phyloP scores from a whole-genome alignment of 2,329 filamentous ascomycete species.

The Fusarium verticillioides region DNA sequence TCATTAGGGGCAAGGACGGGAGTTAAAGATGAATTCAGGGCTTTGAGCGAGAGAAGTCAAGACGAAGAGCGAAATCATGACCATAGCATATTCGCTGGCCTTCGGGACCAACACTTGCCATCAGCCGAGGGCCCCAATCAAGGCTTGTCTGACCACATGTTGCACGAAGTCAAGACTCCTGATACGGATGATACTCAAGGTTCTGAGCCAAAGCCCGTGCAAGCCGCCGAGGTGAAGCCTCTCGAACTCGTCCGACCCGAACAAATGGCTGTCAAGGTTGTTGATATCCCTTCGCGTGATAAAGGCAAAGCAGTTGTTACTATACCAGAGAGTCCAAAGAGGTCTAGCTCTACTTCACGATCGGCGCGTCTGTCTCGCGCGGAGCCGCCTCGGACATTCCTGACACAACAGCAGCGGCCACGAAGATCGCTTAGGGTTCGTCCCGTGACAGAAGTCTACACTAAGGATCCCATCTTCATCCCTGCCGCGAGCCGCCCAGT shows the following conservation, averaged over 20 bases:
- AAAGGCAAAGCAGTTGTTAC: constrained; percentile 29
- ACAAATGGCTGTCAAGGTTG: constrained; percentile 18
- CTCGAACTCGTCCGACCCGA: constrained; percentile 12
- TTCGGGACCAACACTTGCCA: background rate
- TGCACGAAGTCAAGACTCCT: constrained; percentile 12
- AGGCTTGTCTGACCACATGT: constrained; percentile 4
- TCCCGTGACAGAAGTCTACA: constrained; percentile 42
- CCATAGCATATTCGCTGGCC: background rate
- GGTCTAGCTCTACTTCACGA: constrained; percentile 16
- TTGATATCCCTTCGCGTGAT: constrained; percentile 33
- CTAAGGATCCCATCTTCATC: constrained; percentile 41
- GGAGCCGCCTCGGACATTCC: constrained; percentile 39
- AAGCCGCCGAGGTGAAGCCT: constrained; percentile 21
- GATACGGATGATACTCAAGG: constrained; percentile 25
- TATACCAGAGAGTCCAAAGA: constrained; percentile 21
- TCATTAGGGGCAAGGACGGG: background rate
- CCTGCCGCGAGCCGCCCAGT: constrained; percentile 34
- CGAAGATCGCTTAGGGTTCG: constrained; percentile 34
- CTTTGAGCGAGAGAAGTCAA: background rate
- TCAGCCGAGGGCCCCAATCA: background rate
- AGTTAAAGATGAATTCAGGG: background rate
- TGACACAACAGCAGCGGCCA: constrained; percentile 40
- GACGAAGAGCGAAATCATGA: background rate
- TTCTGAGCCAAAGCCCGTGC: constrained; percentile 16
- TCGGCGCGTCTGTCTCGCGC: constrained; percentile 21